A percentile compares a stretch with the other conserved stretches of the same genome.
Evolutionary conservation across 1,139 yeast genomes (phyloP).

Genomic region (Diutina catenulata): DNA sequence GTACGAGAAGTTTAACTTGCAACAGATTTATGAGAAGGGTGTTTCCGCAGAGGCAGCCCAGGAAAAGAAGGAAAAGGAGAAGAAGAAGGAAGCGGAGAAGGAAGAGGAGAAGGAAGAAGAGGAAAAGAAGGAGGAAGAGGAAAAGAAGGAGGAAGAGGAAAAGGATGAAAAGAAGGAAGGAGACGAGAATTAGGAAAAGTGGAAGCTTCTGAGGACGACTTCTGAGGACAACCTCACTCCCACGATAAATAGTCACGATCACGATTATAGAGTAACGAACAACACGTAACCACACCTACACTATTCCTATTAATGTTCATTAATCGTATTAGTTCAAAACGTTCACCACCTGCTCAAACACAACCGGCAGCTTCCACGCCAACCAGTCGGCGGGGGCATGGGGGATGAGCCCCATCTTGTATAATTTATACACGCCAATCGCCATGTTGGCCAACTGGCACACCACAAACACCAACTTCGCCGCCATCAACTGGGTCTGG

Average conservation of each 20-base stretch:
- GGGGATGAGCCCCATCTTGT: slow-evolving; percentile 85
- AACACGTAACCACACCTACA: background rate
- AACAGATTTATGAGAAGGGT: slow-evolving; percentile 46
- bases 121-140: slow-evolving; percentile 4
- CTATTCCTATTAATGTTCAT: background rate
- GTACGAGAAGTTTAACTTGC: slow-evolving; percentile 46
- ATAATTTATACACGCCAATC: slow-evolving; percentile 77
- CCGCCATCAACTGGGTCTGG: slow-evolving; percentile 27
- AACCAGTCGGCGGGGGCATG: slow-evolving; percentile 85
- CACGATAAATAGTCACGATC: too few species aligned
- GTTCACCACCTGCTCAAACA: slow-evolving; percentile 17
- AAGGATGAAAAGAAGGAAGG: slow-evolving; percentile 6
- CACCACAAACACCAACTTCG: slow-evolving; percentile 29
- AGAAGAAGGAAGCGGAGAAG: slow-evolving; percentile 8
- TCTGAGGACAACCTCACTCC: too few species aligned
- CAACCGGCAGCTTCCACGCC: slow-evolving; percentile 52
- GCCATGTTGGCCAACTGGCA: slow-evolving; percentile 57
- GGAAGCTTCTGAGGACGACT: too few species aligned
- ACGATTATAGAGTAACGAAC: too few species aligned
- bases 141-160: slow-evolving; percentile 7
- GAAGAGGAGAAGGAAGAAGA: slow-evolving; percentile 5
- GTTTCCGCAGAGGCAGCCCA: slow-evolving; percentile 2
- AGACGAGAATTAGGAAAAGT: slow-evolving; percentile 5
- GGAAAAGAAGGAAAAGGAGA: background rate
- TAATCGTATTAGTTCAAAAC: background rate